Conservation (phyloP, 1,284 basidiomycete genomes). For the Sanghuangporus sanghuang region DNA sequence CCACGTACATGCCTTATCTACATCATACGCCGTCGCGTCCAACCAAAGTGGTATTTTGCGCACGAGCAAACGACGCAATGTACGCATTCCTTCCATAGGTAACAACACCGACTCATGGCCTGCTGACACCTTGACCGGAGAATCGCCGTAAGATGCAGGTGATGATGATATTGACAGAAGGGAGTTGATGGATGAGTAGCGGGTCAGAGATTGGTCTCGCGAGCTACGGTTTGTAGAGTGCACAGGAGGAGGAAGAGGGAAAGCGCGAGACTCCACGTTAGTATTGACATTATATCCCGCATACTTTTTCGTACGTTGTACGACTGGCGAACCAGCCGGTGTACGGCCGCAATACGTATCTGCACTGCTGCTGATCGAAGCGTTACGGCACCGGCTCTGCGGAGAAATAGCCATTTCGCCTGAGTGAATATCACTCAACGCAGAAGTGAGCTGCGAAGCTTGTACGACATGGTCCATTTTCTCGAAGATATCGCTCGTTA, state of each 20-base stretch:
- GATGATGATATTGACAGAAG: slow-evolving; percentile 29
- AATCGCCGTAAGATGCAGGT: neutral
- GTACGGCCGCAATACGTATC: neutral
- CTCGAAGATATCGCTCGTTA: slow-evolving; percentile 11
- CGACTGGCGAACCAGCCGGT: slow-evolving; percentile 1
- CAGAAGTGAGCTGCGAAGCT: slow-evolving; percentile 6
- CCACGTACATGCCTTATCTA: slow-evolving; percentile 55
- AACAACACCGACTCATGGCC: slow-evolving; percentile 26
- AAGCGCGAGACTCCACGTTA: neutral
- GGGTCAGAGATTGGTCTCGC: neutral
- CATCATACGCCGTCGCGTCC: slow-evolving; percentile 55
- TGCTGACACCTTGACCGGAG: slow-evolving; percentile 31
- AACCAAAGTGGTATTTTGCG: slow-evolving; percentile 57
- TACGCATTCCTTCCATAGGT: slow-evolving; percentile 49
- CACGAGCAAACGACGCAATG: slow-evolving; percentile 51
- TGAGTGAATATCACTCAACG: neutral
- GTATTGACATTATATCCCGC: neutral
- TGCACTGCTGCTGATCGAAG: neutral
- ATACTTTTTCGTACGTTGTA: slow-evolving; percentile 8
- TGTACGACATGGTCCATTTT: slow-evolving; percentile 7
- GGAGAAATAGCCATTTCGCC: neutral
- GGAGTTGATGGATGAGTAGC: slow-evolving; percentile 29
- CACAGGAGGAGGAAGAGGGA: neutral
- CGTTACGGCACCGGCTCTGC: neutral
- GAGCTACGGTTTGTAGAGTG: neutral